A percentile compares a stretch with the other conserved stretches of the same genome.
phyloP scores from a whole-genome alignment of 176 grass and related monocot genomes.

The Bonia amplexicaulis region DNA sequence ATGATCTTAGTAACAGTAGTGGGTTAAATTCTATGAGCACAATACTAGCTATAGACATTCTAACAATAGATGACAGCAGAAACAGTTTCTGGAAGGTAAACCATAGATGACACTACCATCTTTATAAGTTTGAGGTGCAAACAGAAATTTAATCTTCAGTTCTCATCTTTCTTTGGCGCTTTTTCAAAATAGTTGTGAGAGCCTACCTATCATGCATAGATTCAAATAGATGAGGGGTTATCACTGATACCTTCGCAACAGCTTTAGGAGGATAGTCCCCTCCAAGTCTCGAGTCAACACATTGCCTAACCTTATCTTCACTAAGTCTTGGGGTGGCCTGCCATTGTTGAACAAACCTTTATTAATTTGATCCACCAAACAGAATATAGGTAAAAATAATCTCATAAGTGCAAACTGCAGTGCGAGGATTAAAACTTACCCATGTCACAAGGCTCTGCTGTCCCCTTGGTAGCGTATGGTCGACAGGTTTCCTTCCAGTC shows the following conservation, averaged over 20 bases:
- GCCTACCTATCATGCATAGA: not conserved
- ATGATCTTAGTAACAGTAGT: not conserved
- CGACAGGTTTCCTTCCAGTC: slow-evolving; percentile 77
- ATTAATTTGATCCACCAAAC: not conserved
- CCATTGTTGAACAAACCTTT: slow-evolving; percentile 18
- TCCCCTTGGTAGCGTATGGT: slow-evolving; percentile 80
- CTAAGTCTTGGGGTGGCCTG: slow-evolving; percentile 82
- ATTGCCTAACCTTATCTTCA: slow-evolving; percentile 82
- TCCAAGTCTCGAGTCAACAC: slow-evolving; percentile 73
- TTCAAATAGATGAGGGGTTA: slow-evolving; percentile 1
- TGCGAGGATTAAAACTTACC: slow-evolving; percentile 33
- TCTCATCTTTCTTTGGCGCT: not conserved
- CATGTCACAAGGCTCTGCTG: slow-evolving; percentile 86
- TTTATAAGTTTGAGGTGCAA: not conserved
- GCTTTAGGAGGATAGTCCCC: slow-evolving; percentile 76
- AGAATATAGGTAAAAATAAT: not conserved
- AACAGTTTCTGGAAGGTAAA: not conserved
- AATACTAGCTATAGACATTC: not conserved
- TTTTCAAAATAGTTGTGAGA: not conserved
- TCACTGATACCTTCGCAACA: slow-evolving; percentile 66
- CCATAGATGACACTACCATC: not conserved
- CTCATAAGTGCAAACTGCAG: not conserved
- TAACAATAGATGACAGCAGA: not conserved
- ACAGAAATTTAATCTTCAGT: not conserved
- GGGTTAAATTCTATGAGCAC: not conserved